These are phyloP conservation scores for Ascocoryne sarcoides DNA, from an alignment of 2,329 filamentous ascomycete species.

Conservation along the genomic window DNA sequence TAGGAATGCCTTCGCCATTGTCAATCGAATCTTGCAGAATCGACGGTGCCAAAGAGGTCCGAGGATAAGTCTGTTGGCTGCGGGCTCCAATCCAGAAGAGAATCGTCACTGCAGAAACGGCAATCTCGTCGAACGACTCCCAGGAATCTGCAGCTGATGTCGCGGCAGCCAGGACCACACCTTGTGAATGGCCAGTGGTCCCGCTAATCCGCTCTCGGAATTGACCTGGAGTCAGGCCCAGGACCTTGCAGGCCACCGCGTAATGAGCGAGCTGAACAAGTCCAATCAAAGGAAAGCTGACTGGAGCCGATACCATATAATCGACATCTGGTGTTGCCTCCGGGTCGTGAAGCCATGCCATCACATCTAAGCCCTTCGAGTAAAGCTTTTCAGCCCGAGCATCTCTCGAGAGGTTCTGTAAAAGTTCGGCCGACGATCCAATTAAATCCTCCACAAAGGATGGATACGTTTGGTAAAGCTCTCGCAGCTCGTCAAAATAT, in stretches of 20 bases:
- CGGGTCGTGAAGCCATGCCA: conserved; percentile 83
- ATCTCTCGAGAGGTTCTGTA: conserved; percentile 78
- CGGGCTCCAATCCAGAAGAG: conserved; percentile 98
- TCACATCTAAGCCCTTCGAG: conserved; percentile 89
- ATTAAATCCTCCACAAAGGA: conserved; percentile 85
- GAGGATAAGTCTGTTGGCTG: conserved; percentile 94
- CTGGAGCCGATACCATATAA: conserved; percentile 87
- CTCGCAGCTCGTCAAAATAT: conserved; percentile 95
- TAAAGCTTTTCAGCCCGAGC: conserved; percentile 90
- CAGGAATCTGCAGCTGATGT: conserved; percentile 87
- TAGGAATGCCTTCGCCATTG: conserved; percentile 88
- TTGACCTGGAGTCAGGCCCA: conserved; percentile 83
- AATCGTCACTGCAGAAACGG: conserved; percentile 75
- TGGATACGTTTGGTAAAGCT: conserved; percentile 84
- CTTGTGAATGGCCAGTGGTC: conserved; percentile 93
- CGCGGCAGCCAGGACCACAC: conserved; percentile 85
- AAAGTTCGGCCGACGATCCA: conserved; percentile 68
- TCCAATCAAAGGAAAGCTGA: conserved; percentile 93
- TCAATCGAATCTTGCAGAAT: conserved; percentile 90
- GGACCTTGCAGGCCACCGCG: conserved; percentile 82
- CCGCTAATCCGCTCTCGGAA: conserved; percentile 78
- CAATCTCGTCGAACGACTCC: conserved; percentile 80
- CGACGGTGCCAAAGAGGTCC: conserved; percentile 83
- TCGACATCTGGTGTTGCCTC: conserved; percentile 89
- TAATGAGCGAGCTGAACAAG: conserved; percentile 95